Base-by-base conservation (phyloP, 345 rosid genomes). In the Hibiscus syriacus region DNA sequence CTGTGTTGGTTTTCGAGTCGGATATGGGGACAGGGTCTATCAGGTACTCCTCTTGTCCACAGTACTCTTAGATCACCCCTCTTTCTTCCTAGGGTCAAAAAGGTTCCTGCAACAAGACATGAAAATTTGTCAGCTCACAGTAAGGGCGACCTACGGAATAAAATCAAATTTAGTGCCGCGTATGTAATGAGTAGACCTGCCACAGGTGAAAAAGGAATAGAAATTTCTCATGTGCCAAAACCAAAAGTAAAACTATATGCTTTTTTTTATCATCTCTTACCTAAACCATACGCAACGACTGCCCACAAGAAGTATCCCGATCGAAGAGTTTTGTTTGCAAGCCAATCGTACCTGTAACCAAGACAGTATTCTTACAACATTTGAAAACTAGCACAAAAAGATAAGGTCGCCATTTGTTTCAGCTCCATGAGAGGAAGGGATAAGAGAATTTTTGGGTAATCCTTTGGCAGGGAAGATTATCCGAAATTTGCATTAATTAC, bases 241-340 rank as follows among this genome's bases (percentile, higher is more conserved):
- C n/a, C n/a, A n/a, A n/a, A n/a, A n/a, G n/a, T n/a, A n/a, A n/a
- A n/a, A n/a, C n/a, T n/a, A n/a, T n/a, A n/a, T n/a, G n/a, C n/a
- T n/a, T 38, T 9, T 38, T 13, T 38, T 38, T 13, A 38, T 38
- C 41, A 57, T 75, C 58, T 23, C 73, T 65, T 85, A 94, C 98
- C 97, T 72, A 89, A 83, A 74, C 99, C 93, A 50, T 94, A 94
- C 64, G 99, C 98, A 78, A 81, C 43, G 89, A 94, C 84, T 64
- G 96, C 92, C 96, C 97, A 94, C 67, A 88, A 70, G 83, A 94
- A 91, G 85, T 91, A 94, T 69, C 99, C 98, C 66, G 90, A 83
- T 72, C 82, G 81, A 70, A 94, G 87, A 69, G 82, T 84, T 83
- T 87, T 94, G 66, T 85, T 89, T 63, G 95, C 90, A 79, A 91